Base-by-base conservation (phyloP, 441 rosid genomes). In the Arabidopsis hybrid region DNA sequence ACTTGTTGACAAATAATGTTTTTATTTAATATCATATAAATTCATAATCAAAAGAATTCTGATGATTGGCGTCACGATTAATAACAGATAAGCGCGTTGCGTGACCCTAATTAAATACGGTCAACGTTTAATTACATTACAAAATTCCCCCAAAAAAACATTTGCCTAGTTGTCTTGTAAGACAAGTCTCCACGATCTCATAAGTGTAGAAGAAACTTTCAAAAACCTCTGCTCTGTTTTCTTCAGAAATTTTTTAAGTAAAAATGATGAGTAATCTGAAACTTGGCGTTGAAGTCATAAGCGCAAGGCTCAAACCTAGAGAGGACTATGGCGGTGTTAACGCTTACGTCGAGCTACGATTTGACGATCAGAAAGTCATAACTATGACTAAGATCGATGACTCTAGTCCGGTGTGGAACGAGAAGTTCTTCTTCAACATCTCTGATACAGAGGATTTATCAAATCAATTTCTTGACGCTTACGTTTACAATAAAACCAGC, bases 211-310 rank as follows among this genome's bases (percentile, higher is more conserved):
- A 71, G 74, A 78, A 60, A 60, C 56, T 72, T 78, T 78, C 77
- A 72, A 71, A 51, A 65, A 62, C 16, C 61, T 65, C 14, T 49
- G n/a, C 67, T 65, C 36, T 58, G 62, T 56, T 63, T 59, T 32
- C 55, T 21, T 14, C 1, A 26, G 42, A 11, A 21, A 21, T 21
- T 21, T 21, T 21, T 21, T 0, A 8, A 51, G 32, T 13, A 4
- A 69, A 42, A 39, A 8, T 2, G 36, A 95, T 92, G 98, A 85
- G 79, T 83, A 77, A 80, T 85, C 88, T 88, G 36, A 93, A 86
- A 89, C 87, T 95, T 42, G 94, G 92, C 34, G 97, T 95, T 62
- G 97, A 93, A 79, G 96, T 95, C 42, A 89, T 83, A 71, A 74
- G 96, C 62, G 98, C 96, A 2, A 92, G 85, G 39, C 92, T 95